Evolutionary conservation across 768 basidiomycete species (phyloP), one percentile per base, ranked within the genome.

Genomic region (Sarcodon sp.): DNA sequence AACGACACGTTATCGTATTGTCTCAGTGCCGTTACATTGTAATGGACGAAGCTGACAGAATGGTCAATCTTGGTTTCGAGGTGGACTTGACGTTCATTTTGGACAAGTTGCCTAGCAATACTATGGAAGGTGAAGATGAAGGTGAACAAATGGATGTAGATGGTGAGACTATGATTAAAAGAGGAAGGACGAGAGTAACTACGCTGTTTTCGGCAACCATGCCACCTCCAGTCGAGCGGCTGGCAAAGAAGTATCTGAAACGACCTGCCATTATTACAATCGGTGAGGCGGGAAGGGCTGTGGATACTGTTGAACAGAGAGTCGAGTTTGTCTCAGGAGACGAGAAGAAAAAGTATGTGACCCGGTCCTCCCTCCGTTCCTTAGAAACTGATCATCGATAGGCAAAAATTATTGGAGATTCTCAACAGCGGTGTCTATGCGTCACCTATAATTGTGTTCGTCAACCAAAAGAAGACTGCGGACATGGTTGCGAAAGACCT

Each of bases 11-110:
- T 43, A 73, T 99, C 38, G 96, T 99, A 15, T 75, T 99, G 39
- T 86, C 87, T 6, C 96, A 99, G 64, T 98, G 96, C 64, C 89
- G 90, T 2, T 98, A 99, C 60, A 83, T 99, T 50, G 94, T 99
- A 55, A 96, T 99, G 96, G 96, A 99, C 63, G 96, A 99, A 71
- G 96, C 96, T 12, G 96, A 99, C 64, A 79, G 96, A 46, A 98
- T 99, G 96, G 93, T 99, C 52, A 83, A 93, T 59, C 80, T 98
- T 32, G 96, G 96, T 12, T 99, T 99, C 61, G 96, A 99, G 64
- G 78, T 76, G 12, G 93, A 96, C 61, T 67, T 99, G 43, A 90
- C 86, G 21, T 96, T 89, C 63, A 98, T 99, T 57, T 68, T 99
- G 51, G 94, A 98, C 65, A 77, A 89, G 50, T 73, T 98, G 51